Evolutionary conservation across 495 filamentous ascomycete species (phyloP), one percentile per base, ranked within the genome.

Genomic region (Letharia lupina): DNA sequence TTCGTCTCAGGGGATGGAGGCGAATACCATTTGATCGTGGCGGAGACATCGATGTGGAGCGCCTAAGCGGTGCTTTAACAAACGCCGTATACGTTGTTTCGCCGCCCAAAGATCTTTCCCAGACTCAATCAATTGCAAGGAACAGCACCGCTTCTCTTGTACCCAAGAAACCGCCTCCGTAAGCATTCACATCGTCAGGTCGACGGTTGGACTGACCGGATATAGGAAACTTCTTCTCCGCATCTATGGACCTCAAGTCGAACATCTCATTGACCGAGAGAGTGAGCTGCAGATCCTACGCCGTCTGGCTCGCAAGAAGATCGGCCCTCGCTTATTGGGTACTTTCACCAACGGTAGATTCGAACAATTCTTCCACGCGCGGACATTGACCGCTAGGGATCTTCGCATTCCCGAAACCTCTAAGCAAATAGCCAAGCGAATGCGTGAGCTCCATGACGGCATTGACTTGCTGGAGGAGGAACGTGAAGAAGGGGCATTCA

Each of bases 331-430:
- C 31, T 79, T 99, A n/a, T 80, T 98, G 0, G 94, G 95, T 11
- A 97, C 91, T 4, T 99, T 99, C 73, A 80, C 78, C 12, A 99
- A 99, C 72, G 94, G 94, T n/a, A 87, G 94, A 28, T 98, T 99
- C 69, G 94, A 99, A 75, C 87, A 98, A 75, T 96, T 87, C 74
- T 89, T 94, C 70, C 83, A 96, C 71, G 90, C 95, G 0, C 80
- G 81, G 31, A 86, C 94, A 3, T 79, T 99, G 41, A 93, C 87
- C 0, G 80, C 87, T 4, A 77, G 83, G 13, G 91, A 96, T 72
- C 77, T 99, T 61, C 87, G 90, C 33, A 82, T 87, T 61, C 88
- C 92, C 3, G 88, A 89, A 41, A 96, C 90, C 0, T 93, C 89
- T 47, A 89, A 84, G 70, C 90, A 96, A 69, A 98, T 99, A 73